Evolutionary conservation across 257 asterid species (phyloP), one percentile per base, ranked within the genome.

Genomic region (Henckelia pumila): DNA sequence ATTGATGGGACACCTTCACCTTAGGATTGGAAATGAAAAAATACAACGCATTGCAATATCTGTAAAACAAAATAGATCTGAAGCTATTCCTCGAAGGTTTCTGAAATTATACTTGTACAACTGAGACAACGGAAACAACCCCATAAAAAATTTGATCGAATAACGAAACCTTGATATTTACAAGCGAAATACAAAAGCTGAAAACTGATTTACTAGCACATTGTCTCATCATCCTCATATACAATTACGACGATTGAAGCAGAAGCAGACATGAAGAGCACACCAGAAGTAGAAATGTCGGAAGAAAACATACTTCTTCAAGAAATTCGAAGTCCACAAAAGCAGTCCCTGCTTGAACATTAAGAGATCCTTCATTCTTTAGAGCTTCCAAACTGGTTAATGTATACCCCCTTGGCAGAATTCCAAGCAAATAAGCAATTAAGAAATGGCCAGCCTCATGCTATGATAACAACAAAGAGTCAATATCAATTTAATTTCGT

Each of bases 381-480:
- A 85, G 76, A 65, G 97, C 95, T 40, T 93, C 97, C 84, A 91
- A 85, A 80, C 99, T 90, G 69, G 99, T 88, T 11, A 93, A 77
- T 10, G 95, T 73, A 74, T 90, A 93, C 52, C 88, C 91, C 81
- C 73, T 90, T 52, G 96, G 99, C 58, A 93, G 92, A 74, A 93
- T 78, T 33, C 99, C 99, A 7, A 90, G 92, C 90, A 93, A 75
- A 81, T 93, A 93, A 32, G 99, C 99, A 69, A 84, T 85, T 81
- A 93, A 80, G 88, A 93, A 90, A 85, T 93, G 99, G 64, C 99
- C 99, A 30, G 99, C 96, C 81, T 93, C 99, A 72, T 93, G 99
- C 99, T 93, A 74, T 56, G 67, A 75, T 29, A 79, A 66, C 56
- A 67, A 35, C 66, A 40, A 63, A 67, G 8, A 59, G 72, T 57